phyloP scores from a whole-genome alignment of 164 flowering plant genomes.

The Stephania cephalantha region DNA sequence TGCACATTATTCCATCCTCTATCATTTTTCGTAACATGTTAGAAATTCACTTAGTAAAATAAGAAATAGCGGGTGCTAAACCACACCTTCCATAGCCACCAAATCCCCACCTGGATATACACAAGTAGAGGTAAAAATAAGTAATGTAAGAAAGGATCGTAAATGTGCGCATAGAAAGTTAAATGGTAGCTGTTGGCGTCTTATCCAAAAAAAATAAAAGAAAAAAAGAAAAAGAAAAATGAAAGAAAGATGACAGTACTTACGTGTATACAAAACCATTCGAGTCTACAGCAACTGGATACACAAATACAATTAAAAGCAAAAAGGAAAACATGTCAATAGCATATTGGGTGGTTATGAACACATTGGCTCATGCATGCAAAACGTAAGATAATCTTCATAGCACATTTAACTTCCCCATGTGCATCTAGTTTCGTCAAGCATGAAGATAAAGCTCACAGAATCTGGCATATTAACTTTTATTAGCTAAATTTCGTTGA shows the following conservation, averaged over 20 bases:
- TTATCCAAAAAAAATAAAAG: too few relatives aligned
- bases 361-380: background rate
- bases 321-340: background rate
- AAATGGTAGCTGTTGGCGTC: background rate
- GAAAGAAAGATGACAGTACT: constrained; percentile 20
- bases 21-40: constrained; percentile 1
- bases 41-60: background rate
- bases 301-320: constrained; percentile 7
- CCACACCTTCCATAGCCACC: constrained; percentile 98
- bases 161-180: background rate
- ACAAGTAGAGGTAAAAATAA: background rate
- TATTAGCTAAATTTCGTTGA: background rate
- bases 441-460: background rate
- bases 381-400: background rate
- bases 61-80: constrained; percentile 5
- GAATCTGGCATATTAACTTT: background rate
- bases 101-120: constrained; percentile 80
- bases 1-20: constrained; percentile 3
- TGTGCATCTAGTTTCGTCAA: background rate
- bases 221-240: background rate
- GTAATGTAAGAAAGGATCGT: background rate
- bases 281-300: constrained; percentile 86
- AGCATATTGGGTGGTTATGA: background rate
- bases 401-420: background rate
- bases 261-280: constrained; percentile 94